Evolutionary conservation across 805 yeast species (phyloP), one percentile per base, ranked within the genome.

Genomic region (Candida piceae): DNA sequence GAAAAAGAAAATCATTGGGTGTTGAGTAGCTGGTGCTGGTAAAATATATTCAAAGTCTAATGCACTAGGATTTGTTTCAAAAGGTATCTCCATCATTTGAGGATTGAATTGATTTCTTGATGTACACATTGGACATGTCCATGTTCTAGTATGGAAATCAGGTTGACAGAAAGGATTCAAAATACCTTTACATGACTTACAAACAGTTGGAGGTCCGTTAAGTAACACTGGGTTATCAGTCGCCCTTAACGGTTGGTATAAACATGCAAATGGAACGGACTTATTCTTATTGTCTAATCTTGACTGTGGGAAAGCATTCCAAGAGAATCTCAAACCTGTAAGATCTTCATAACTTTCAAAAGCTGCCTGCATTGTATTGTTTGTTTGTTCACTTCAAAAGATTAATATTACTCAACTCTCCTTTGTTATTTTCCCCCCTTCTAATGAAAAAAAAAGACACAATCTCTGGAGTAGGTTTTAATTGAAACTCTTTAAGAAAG

Each of bases 291-390:
- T 72, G 32, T 76, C 79, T 29, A 67, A 60, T 48, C 69, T 72
- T n/a, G 76, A 64, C 29, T 69, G 62, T 5, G 84, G 84, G 11
- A 79, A 57, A 8, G 66, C 62, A 53, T 80, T 82, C 88, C 93
- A 84, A 6, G 89, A 70, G 55, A 80, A 70, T 50, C 93, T 73
- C 28, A 82, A 74, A 32, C 93, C 93, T 48, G 83, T 82, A 36
- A 61, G 55, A 55, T 84, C 93, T 55, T 84, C 95, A 47, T 70
- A 61, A 13, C 64, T 64, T 49, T 74, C 79, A 47, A 75, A 73
- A 22, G 11, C 28, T 5, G 28, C 10, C 12, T 29, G 34, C 30
- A 30, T 29, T n/a, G 22, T 20, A 9, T 27, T 15, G 8, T 28
- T 16, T 28, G 31, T 6, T 18, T 28, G 16, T 11, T 9, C 31